A percentile compares a stretch with the other conserved stretches of the same genome.
Evolutionary conservation across 805 yeast genomes (phyloP).

Genomic region (Barnettozyma pratensis): DNA sequence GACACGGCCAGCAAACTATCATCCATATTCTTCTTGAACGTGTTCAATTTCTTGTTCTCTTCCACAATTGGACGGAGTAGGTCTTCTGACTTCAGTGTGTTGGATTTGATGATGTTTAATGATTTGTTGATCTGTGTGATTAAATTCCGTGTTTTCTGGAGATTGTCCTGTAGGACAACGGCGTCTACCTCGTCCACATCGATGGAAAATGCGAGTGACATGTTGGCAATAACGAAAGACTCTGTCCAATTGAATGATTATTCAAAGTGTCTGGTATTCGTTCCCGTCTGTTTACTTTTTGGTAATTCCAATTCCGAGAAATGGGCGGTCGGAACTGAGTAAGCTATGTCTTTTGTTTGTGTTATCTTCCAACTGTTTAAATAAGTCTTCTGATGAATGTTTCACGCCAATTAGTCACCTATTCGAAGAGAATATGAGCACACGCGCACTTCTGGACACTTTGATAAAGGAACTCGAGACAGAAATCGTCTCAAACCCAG

Average conservation of each 20-base stretch:
- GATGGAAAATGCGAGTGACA: slow-evolving; percentile 19
- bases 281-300: no score
- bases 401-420: no score
- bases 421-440: no score
- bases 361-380: no score
- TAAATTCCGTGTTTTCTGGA: slow-evolving; percentile 52
- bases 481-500: slow-evolving; percentile 1
- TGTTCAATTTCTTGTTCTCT: slow-evolving; percentile 51
- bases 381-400: no score
- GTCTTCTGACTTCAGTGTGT: slow-evolving; percentile 50
- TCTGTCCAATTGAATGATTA: no score
- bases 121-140: slow-evolving; percentile 52
- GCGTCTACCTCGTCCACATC: slow-evolving; percentile 81
- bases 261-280: no score
- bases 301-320: no score
- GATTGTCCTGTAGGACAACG: slow-evolving; percentile 71
- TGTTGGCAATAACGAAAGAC: background rate
- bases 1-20: slow-evolving; percentile 44
- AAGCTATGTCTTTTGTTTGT: no score
- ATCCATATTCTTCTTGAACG: slow-evolving; percentile 53
- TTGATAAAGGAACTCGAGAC: background rate
- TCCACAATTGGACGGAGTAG: slow-evolving; percentile 69
- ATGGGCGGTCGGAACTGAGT: no score
- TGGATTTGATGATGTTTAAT: slow-evolving; percentile 45
- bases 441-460: background rate